Conservation (phyloP, 352 stramenopile genomes). For the Globisporangium carolinianum region DNA sequence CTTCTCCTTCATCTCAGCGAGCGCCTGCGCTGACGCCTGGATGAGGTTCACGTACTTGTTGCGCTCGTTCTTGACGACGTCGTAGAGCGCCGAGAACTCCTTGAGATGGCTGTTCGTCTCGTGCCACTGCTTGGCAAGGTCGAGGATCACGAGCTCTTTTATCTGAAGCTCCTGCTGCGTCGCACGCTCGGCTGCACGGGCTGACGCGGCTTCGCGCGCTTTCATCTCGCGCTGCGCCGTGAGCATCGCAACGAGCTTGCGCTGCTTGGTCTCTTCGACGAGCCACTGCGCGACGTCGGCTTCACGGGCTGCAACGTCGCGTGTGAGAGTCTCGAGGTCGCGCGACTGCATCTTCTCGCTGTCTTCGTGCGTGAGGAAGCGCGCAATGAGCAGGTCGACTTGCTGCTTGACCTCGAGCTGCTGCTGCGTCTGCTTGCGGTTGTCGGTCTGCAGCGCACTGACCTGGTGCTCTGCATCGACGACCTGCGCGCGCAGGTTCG, state of each 20-base stretch:
- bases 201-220: constrained; percentile 71
- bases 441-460: constrained; percentile 45
- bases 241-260: constrained; percentile 83
- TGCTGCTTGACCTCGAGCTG: constrained; percentile 87
- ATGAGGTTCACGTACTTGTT: constrained; percentile 97
- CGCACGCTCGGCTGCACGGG: constrained; percentile 71
- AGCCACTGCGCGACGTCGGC: constrained; percentile 83
- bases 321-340: constrained; percentile 56
- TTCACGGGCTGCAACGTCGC: constrained; percentile 69
- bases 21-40: constrained; percentile 84
- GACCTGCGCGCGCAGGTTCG: constrained; percentile 76
- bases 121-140: constrained; percentile 92
- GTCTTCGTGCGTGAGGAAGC: constrained; percentile 84
- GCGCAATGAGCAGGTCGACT: constrained; percentile 85
- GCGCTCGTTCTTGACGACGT: constrained; percentile 94
- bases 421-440: constrained; percentile 54
- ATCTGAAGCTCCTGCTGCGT: constrained; percentile 89
- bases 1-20: constrained; percentile 95
- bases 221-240: constrained; percentile 90
- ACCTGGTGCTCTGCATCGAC: constrained; percentile 73
- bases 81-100: constrained; percentile 91
- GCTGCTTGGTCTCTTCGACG: constrained; percentile 83
- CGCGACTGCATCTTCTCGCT: constrained; percentile 63
- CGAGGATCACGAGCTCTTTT: constrained; percentile 91
- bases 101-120: constrained; percentile 90